These are phyloP conservation scores for Phialocephala sp. DNA, from an alignment of 2,329 filamentous ascomycete genomes.

Conservation along the genomic window DNA sequence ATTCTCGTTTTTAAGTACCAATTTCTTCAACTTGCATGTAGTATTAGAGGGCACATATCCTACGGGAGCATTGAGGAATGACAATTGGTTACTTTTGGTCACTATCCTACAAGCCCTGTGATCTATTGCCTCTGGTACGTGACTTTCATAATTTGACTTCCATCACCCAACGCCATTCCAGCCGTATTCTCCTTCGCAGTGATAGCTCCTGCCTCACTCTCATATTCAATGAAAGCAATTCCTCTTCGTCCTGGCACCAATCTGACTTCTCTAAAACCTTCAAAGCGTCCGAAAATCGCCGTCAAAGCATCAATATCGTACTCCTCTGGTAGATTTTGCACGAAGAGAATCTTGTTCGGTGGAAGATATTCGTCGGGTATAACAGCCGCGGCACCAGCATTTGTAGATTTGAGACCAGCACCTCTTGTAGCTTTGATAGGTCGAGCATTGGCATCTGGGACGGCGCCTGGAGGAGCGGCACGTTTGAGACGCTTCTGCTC, in stretches of 20 bases:
- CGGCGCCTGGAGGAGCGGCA: constrained; percentile 48
- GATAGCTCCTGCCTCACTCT: constrained; percentile 86
- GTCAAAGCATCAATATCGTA: constrained; percentile 82
- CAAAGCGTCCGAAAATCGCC: constrained; percentile 84
- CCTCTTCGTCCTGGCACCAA: constrained; percentile 84
- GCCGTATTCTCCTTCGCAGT: constrained; percentile 92
- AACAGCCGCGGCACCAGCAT: constrained; percentile 69
- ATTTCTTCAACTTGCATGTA: constrained; percentile 35
- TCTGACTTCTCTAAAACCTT: constrained; percentile 92
- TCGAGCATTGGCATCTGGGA: constrained; percentile 51
- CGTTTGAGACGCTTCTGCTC: constrained; percentile 79
- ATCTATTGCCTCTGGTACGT: constrained; percentile 89
- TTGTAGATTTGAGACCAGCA: constrained; percentile 77
- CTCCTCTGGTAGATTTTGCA: constrained; percentile 89
- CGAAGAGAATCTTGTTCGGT: constrained; percentile 94
- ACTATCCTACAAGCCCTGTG: constrained; percentile 16
- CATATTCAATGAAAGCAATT: constrained; percentile 97
- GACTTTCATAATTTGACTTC: constrained; percentile 83
- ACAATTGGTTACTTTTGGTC: constrained; percentile 10
- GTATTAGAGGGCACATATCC: constrained; percentile 36
- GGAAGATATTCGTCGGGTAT: constrained; percentile 98
- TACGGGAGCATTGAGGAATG: constrained; percentile 21
- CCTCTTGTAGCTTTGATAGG: constrained; percentile 74
- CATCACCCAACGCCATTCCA: constrained; percentile 78
- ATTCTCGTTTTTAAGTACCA: constrained; percentile 26